Evolutionary conservation across 345 rosid species (phyloP), one percentile per base, ranked within the genome.

Genomic region (Boechera stricta): DNA sequence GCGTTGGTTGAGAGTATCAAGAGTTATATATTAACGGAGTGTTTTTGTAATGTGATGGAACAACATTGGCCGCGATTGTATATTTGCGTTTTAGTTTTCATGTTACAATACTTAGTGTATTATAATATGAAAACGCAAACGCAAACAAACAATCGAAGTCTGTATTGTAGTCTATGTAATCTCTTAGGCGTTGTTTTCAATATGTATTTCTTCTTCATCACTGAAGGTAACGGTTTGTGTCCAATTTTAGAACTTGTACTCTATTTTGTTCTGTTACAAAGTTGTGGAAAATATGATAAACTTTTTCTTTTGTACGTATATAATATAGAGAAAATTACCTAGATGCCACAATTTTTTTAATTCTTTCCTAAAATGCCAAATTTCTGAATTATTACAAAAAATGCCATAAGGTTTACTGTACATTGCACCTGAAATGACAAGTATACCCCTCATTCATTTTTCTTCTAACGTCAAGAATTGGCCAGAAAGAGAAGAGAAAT

Each of bases 21-120:
- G 68, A 56, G 62, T 39, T 38, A 36, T 31, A 53, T 61, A 21
- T 60, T 44, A 31, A 9, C 24, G n/a, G 16, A 54, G 21, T 65
- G 55, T 64, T 15, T 55, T 38, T 64, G 61, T 28, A 55, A 45
- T 47, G 48, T 69, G 55, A 55, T 29, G 39, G 6, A 64, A 28
- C 35, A 56, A 53, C 51, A 21, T 41, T 10, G 41, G 56, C 29
- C 61, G 79, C 33, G 35, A 38, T 39, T 51, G 12, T 54, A 44
- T 42, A 16, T 41, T 29, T 65, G 61, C 52, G 52, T 75, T 55
- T 63, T 35, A 28, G 29, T 72, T 48, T 38, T 33, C 64, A 13
- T 42, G 47, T 64, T 12, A 42, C 16, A 24, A 41, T 62, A 38
- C 6, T 52, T 52, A 39, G 61, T 16, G 21, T 26, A 45, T 56